Evolutionary conservation across 352 stramenopile species (phyloP).

Genomic region (Globisporangium apiculatum): DNA sequence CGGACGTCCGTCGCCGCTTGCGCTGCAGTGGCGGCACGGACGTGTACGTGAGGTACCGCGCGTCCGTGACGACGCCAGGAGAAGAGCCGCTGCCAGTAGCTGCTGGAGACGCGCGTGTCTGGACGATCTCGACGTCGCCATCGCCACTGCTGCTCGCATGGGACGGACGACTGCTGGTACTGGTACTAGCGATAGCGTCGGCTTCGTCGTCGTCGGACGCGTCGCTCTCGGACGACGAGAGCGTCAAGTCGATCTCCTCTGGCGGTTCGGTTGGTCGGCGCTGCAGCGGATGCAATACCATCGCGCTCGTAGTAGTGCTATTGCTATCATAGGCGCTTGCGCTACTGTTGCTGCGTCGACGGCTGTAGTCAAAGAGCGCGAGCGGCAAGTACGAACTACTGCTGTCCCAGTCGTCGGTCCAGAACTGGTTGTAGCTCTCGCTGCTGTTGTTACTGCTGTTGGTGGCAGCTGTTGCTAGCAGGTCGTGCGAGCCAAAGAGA

Average conservation of each 20-base stretch:
- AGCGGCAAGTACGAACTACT: too few species aligned
- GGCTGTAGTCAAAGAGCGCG: too few species aligned
- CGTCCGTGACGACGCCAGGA: background rate
- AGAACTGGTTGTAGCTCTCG: too few species aligned
- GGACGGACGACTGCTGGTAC: background rate
- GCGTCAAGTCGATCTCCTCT: slow-evolving; percentile 63
- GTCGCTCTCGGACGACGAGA: slow-evolving; percentile 38
- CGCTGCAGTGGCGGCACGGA: slow-evolving; percentile 18
- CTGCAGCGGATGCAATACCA: background rate
- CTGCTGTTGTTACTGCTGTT: background rate
- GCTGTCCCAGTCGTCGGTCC: too few species aligned
- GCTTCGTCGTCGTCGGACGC: slow-evolving; percentile 5
- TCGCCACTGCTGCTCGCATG: background rate
- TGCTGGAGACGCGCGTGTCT: slow-evolving; percentile 1
- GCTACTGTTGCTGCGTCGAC: too few species aligned
- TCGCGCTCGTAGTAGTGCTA: too few species aligned
- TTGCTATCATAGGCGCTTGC: too few species aligned
- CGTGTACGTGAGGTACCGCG: slow-evolving; percentile 14
- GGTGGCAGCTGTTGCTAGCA: background rate
- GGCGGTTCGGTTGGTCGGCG: slow-evolving; percentile 3
- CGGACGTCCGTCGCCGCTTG: slow-evolving; percentile 28
- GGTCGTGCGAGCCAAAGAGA: background rate
- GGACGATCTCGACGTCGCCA: slow-evolving; percentile 45
- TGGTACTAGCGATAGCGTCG: background rate
- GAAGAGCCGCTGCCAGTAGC: slow-evolving; percentile 5